Evolutionary conservation across 176 grass and related monocot genomes (phyloP).

Genomic region (Miscanthus lutarioriparius): DNA sequence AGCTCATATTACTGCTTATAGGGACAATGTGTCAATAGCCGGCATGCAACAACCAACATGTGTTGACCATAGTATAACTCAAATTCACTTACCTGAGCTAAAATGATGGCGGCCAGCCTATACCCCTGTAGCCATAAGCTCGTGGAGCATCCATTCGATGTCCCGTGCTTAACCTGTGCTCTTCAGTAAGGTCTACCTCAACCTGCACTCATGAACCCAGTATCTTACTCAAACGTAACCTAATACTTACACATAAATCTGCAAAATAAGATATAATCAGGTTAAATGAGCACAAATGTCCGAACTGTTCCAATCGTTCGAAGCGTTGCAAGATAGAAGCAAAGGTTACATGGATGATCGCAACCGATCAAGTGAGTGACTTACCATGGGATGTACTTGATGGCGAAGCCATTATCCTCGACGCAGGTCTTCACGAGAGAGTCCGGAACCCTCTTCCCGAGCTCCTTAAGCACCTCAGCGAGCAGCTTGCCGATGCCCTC

Average conservation of each 20-base stretch:
- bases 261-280: not conserved
- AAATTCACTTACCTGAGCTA: no score
- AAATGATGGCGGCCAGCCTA: no score
- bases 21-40: no score
- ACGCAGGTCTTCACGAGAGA: slow-evolving; percentile 67
- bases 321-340: not conserved
- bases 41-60: no score
- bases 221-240: slow-evolving; percentile 6
- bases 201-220: no score
- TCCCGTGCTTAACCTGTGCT: no score
- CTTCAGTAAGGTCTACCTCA: no score
- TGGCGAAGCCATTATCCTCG: slow-evolving; percentile 55
- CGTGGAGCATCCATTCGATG: no score
- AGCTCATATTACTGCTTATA: no score
- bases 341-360: not conserved
- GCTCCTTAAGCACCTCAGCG: slow-evolving; percentile 70
- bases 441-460: slow-evolving; percentile 82
- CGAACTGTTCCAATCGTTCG: not conserved
- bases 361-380: not conserved
- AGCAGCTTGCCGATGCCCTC: slow-evolving; percentile 84
- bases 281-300: not conserved
- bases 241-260: not conserved
- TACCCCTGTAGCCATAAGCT: no score
- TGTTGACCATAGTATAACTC: no score
- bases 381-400: slow-evolving; percentile 92